These are phyloP conservation scores for Microthlaspi erraticum DNA, from an alignment of 345 rosid genomes.

Conservation along the genomic window DNA sequence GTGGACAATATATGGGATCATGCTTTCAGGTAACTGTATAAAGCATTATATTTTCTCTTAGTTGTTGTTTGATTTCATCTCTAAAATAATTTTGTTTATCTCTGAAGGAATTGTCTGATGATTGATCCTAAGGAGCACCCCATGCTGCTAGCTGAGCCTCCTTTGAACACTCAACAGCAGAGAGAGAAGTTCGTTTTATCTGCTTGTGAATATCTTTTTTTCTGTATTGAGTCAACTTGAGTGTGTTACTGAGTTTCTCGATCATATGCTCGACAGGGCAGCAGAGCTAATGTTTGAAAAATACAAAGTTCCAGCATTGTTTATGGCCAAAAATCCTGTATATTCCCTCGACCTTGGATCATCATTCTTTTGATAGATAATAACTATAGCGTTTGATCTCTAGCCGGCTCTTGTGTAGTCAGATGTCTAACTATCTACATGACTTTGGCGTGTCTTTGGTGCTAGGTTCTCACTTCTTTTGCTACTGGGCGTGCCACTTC, in stretches of 20 bases:
- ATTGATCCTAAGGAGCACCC: conserved; percentile 99
- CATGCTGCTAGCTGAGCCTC: conserved; percentile 97
- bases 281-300: conserved; percentile 97
- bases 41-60: conserved; percentile 9
- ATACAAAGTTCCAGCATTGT: conserved; percentile 93
- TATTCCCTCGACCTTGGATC: conserved; percentile 35
- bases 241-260: conserved; percentile 35
- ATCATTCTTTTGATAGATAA: no score
- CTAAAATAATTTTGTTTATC: conserved; percentile 6
- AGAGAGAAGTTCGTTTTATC: conserved; percentile 72
- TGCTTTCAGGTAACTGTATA: conserved; percentile 67
- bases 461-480: conserved; percentile 95
- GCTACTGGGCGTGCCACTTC: conserved; percentile 99
- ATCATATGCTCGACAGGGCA: conserved; percentile 62
- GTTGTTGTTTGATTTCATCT: conserved; percentile 23
- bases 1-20: conserved; percentile 98
- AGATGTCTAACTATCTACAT: conserved; percentile 32
- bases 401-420: background rate
- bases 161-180: conserved; percentile 83
- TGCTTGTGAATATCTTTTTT: background rate
- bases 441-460: conserved; percentile 37
- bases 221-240: conserved; percentile 4
- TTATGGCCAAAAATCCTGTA: conserved; percentile 99
- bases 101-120: conserved; percentile 76
- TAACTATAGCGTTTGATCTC: no score